phyloP scores from a whole-genome alignment of 2,329 filamentous ascomycete species.

The Helicocarpus griseus region DNA sequence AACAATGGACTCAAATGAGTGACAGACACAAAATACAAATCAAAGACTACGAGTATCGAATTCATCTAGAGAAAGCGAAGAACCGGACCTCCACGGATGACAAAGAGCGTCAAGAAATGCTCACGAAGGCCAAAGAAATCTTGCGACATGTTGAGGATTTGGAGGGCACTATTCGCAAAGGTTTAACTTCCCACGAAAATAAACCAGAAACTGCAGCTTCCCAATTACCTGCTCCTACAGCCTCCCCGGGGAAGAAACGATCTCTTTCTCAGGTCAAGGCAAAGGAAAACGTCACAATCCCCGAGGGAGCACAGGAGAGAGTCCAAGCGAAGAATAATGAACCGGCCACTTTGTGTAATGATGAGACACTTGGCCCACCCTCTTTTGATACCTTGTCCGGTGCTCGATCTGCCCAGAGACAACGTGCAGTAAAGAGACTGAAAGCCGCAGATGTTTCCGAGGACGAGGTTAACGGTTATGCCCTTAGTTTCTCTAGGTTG shows the following conservation, averaged over 20 bases:
- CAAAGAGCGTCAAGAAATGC: neutral
- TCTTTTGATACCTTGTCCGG: too few species aligned
- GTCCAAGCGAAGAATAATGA: too few species aligned
- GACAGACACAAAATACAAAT: neutral
- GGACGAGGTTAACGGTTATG: too few species aligned
- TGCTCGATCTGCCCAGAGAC: too few species aligned
- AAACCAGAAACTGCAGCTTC: neutral
- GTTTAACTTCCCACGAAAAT: neutral
- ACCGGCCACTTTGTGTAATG: too few species aligned
- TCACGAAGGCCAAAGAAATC: neutral
- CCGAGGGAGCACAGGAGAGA: too few species aligned
- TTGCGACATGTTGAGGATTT: neutral
- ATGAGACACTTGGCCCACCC: too few species aligned
- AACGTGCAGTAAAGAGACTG: neutral
- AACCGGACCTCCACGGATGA: neutral
- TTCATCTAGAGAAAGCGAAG: neutral
- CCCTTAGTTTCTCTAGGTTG: too few species aligned
- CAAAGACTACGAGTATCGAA: neutral
- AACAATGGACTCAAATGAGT: neutral
- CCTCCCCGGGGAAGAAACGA: neutral
- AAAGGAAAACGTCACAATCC: neutral
- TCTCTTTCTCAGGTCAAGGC: neutral
- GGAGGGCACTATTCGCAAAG: neutral
- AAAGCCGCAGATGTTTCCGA: neutral
- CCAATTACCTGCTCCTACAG: too few species aligned